These are phyloP conservation scores for Lathyrus aphaca DNA, from an alignment of 306 rosid genomes.

Conservation along the genomic window DNA sequence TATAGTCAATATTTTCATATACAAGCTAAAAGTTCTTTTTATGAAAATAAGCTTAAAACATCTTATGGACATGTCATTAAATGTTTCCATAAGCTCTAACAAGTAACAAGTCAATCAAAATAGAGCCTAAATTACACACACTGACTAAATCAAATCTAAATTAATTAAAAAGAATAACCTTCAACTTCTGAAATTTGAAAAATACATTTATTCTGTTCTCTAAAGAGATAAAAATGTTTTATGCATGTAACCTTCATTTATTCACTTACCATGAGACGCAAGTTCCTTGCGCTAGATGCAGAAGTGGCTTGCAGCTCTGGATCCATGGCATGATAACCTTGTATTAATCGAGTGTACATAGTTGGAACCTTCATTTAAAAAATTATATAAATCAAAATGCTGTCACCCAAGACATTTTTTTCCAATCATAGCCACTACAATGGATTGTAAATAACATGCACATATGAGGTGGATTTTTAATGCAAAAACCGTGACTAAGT, in stretches of 20 bases:
- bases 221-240: slow-evolving; percentile 9
- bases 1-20: background rate
- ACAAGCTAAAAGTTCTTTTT: background rate
- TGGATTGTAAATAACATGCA: slow-evolving; percentile 20
- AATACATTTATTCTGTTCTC: background rate
- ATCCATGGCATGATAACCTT: slow-evolving; percentile 87
- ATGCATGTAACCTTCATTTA: slow-evolving; percentile 29
- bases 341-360: slow-evolving; percentile 81
- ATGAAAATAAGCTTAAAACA: background rate
- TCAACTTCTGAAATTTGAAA: background rate
- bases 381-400: slow-evolving; percentile 29
- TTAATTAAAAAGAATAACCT: background rate
- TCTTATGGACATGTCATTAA: background rate
- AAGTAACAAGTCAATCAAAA: background rate
- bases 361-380: slow-evolving; percentile 82
- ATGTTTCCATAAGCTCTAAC: background rate
- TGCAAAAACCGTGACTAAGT: slow-evolving; percentile 19
- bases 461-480: slow-evolving; percentile 10
- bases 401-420: slow-evolving; percentile 28
- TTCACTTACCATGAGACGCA: slow-evolving; percentile 88
- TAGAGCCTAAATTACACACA: background rate
- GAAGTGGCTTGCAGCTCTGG: slow-evolving; percentile 70
- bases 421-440: background rate
- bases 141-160: background rate
- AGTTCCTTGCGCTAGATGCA: slow-evolving; percentile 77